Conservation (phyloP, 768 basidiomycete genomes). For the Ephemerocybe angulata region DNA sequence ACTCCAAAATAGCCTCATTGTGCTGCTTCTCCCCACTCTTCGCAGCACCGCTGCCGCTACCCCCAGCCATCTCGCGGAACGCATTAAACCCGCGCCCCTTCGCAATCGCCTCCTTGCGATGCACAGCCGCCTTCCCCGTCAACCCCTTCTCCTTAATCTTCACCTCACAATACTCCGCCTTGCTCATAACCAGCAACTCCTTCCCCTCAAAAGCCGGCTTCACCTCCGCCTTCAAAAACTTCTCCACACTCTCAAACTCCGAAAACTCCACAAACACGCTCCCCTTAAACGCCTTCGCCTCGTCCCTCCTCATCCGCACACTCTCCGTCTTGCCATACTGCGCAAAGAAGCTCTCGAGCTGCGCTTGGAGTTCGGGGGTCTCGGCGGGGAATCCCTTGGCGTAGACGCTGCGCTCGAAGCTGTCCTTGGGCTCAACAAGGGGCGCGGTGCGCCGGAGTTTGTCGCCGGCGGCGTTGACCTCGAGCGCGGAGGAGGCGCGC, state of each 20-base stretch:
- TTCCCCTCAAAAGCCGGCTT: slow-evolving; percentile 77
- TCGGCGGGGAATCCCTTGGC: slow-evolving; percentile 85
- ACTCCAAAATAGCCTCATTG: slow-evolving; percentile 68
- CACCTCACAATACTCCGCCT: slow-evolving; percentile 85
- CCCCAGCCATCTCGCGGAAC: slow-evolving; percentile 69
- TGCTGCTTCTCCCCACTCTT: slow-evolving; percentile 26
- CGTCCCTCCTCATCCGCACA: slow-evolving; percentile 85
- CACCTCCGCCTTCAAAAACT: slow-evolving; percentile 76
- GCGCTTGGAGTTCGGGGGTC: slow-evolving; percentile 58
- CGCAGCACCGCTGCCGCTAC: no score
- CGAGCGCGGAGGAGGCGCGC: slow-evolving; percentile 50
- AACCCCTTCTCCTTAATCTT: slow-evolving; percentile 95
- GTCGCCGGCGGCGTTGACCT: slow-evolving; percentile 68
- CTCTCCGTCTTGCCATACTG: slow-evolving; percentile 75
- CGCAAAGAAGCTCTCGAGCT: slow-evolving; percentile 77
- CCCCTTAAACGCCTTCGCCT: slow-evolving; percentile 87
- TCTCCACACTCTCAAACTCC: slow-evolving; percentile 61
- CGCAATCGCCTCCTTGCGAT: slow-evolving; percentile 53
- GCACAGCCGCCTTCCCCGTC: slow-evolving; percentile 62
- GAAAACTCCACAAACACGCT: slow-evolving; percentile 93
- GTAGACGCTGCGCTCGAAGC: slow-evolving; percentile 83
- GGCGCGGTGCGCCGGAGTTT: slow-evolving; percentile 73
- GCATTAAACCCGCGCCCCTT: slow-evolving; percentile 69
- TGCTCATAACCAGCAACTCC: slow-evolving; percentile 82
- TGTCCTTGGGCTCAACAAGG: slow-evolving; percentile 74